A percentile compares a stretch with the other conserved stretches of the same genome.
phyloP scores from a whole-genome alignment of 177 flowering plant genomes.

The Vitis hybrid region DNA sequence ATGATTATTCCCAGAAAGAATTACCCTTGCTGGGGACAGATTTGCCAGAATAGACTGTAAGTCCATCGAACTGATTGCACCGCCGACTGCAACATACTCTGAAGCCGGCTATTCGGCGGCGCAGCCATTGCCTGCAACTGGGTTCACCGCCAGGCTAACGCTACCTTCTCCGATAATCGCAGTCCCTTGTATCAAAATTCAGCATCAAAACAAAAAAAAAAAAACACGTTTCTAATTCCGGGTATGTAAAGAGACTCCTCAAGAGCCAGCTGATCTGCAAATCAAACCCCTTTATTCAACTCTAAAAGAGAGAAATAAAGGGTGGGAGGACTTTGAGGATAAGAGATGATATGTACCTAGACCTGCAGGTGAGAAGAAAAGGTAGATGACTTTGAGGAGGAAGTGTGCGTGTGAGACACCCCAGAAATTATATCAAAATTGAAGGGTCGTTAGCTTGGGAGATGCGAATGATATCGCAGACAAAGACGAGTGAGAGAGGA shows the following conservation, averaged over 20 bases:
- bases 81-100: slow-evolving; percentile 65
- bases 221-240: slow-evolving; percentile 2
- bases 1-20: not conserved
- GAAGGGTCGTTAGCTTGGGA: slow-evolving; percentile 26
- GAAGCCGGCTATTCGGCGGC: slow-evolving; percentile 41
- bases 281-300: not conserved
- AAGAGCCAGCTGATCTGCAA: not conserved
- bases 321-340: slow-evolving; percentile 7
- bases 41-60: slow-evolving; percentile 89
- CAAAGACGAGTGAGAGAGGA: not conserved
- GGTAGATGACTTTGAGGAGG: slow-evolving; percentile 31
- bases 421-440: slow-evolving; percentile 14
- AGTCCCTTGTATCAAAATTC: not conserved
- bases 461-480: not conserved
- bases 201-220: not conserved
- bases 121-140: slow-evolving; percentile 25
- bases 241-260: slow-evolving; percentile 8
- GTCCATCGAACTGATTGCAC: slow-evolving; percentile 91
- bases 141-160: not conserved
- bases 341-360: slow-evolving; percentile 16
- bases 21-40: slow-evolving; percentile 90
- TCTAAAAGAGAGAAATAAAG: not conserved
- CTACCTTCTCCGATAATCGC: too few relatives aligned
- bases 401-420: not conserved
- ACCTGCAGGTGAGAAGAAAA: slow-evolving; percentile 19